phyloP scores from a whole-genome alignment of 2,329 filamentous ascomycete genomes.

The Cladosporium colombiae region DNA sequence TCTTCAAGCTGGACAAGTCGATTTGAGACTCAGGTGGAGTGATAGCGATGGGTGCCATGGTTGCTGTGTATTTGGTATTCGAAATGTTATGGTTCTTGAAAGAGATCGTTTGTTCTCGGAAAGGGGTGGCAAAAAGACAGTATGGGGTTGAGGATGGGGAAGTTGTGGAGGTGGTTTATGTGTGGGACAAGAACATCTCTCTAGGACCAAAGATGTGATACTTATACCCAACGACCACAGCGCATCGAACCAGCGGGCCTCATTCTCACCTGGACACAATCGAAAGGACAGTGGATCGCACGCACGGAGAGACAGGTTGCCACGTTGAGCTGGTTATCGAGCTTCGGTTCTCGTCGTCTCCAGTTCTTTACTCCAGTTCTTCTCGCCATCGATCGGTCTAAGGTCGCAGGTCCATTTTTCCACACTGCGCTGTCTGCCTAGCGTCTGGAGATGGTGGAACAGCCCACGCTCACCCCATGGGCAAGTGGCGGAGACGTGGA shows the following conservation, averaged over 20 bases:
- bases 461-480: constrained; percentile 15
- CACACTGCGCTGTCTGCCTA: constrained; percentile 10
- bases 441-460: constrained; percentile 15
- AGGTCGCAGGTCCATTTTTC: constrained; percentile 17
- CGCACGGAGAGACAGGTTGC: constrained; percentile 9
- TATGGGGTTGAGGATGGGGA: not conserved
- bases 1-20: constrained; percentile 31
- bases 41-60: constrained; percentile 17
- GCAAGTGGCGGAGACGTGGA: constrained; percentile 13
- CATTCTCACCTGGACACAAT: not conserved
- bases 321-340: constrained; percentile 5
- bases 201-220: constrained; percentile 10
- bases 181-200: constrained; percentile 6
- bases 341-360: constrained; percentile 15
- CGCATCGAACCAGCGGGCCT: not conserved
- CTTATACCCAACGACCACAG: constrained; percentile 11
- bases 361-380: constrained; percentile 20
- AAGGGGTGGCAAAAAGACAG: not conserved
- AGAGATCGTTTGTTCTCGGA: not conserved
- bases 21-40: constrained; percentile 7
- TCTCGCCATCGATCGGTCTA: constrained; percentile 17
- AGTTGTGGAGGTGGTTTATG: constrained; percentile 3
- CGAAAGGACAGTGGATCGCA: constrained; percentile 9
- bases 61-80: not conserved
- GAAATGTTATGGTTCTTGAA: not conserved